Evolutionary conservation across 495 filamentous ascomycete species (phyloP).

Genomic region (Penicillium turbatum): DNA sequence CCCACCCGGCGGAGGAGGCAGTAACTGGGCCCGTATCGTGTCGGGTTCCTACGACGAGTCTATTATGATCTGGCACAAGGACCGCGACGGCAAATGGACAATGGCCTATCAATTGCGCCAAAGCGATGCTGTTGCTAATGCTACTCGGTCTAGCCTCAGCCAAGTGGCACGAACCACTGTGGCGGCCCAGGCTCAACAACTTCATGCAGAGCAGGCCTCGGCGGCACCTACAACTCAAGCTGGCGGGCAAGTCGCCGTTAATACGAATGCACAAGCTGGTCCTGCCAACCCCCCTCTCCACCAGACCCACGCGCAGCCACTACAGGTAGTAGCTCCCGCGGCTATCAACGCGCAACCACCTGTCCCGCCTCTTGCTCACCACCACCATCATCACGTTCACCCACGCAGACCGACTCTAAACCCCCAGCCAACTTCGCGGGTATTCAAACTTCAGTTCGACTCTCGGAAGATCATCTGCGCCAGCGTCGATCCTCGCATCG

Average conservation of each 20-base stretch:
- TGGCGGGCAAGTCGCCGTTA: neutral
- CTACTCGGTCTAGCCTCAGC: conserved; percentile 25
- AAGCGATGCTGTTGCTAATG: conserved; percentile 51
- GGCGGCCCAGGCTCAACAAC: conserved; percentile 24
- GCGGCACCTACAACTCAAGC: conserved; percentile 7
- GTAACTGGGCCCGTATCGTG: conserved; percentile 81
- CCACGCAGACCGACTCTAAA: conserved; percentile 8
- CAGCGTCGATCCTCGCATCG: conserved; percentile 82
- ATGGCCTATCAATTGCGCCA: conserved; percentile 68
- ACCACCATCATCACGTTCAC: conserved; percentile 20
- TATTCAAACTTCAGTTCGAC: conserved; percentile 99
- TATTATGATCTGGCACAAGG: conserved; percentile 89
- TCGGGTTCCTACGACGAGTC: conserved; percentile 94
- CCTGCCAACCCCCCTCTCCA: neutral
- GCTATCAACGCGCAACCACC: neutral
- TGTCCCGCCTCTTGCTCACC: conserved; percentile 10
- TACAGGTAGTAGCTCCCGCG: neutral
- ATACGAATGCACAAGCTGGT: neutral
- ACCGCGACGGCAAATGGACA: conserved; percentile 76
- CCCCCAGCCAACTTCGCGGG: conserved; percentile 38
- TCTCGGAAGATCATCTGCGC: conserved; percentile 91
- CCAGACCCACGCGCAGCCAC: neutral
- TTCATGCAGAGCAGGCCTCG: conserved; percentile 24
- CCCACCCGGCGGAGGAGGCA: conserved; percentile 84
- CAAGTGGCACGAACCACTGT: conserved; percentile 17